phyloP scores from a whole-genome alignment of 371 early-diverging fungal genomes.

The Dinochytrium kinnereticum region DNA sequence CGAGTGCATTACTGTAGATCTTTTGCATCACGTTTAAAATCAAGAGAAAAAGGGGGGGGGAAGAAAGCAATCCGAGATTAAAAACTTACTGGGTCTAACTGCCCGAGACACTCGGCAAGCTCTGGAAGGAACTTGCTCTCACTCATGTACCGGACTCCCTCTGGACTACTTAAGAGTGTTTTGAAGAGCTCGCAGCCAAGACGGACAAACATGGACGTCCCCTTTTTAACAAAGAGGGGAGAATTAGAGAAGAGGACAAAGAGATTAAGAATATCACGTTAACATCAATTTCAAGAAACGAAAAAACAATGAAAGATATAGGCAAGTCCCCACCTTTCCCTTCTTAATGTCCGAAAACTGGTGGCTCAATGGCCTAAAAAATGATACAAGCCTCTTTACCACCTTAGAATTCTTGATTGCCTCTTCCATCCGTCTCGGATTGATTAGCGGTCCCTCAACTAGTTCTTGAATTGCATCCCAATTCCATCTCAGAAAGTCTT shows the following conservation, averaged over 20 bases:
- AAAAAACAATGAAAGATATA: not conserved
- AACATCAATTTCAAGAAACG: conserved; percentile 16
- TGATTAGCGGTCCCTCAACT: conserved; percentile 75
- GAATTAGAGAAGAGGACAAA: conserved; percentile 5
- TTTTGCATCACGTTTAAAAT: no score
- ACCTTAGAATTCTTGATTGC: conserved; percentile 76
- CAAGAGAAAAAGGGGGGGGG: not conserved
- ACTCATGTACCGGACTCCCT: conserved; percentile 70
- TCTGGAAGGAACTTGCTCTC: conserved; percentile 73
- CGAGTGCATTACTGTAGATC: conserved; percentile 42
- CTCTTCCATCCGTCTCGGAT: conserved; percentile 79
- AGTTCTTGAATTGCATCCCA: conserved; percentile 81
- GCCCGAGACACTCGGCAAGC: conserved; percentile 72
- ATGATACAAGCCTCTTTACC: conserved; percentile 74
- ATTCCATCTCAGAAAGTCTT: conserved; percentile 82
- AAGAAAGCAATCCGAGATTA: conserved; percentile 16
- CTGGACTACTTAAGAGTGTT: conserved; percentile 62
- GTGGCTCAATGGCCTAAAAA: conserved; percentile 76
- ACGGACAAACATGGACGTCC: conserved; percentile 52
- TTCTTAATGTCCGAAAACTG: conserved; percentile 69
- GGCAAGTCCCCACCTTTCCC: conserved; percentile 35
- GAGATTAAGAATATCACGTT: no score
- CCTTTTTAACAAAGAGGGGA: conserved; percentile 19
- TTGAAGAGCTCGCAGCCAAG: conserved; percentile 71
- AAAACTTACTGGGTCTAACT: conserved; percentile 69